Percentiles rank a stretch among this genome's conserved stretches.
Conservation (phyloP, 2,329 filamentous ascomycete species). For the Pseudofabraea citricarpa region DNA sequence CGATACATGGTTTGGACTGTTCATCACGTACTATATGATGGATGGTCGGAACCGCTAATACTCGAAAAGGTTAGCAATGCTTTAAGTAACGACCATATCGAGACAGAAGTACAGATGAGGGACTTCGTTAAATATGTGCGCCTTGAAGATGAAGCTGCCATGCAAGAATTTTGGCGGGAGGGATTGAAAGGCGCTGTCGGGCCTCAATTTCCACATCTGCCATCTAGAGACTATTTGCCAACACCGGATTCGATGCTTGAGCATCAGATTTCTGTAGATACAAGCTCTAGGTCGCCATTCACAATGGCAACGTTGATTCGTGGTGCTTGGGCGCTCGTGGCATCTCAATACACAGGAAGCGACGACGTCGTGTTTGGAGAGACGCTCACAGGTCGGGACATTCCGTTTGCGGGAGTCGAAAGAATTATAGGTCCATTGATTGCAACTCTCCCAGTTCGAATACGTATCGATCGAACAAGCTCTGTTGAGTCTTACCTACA, state of each 20-base stretch:
- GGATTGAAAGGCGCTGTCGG: conserved; percentile 39
- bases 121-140: conserved; percentile 44
- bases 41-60: conserved; percentile 39
- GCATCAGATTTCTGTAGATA: conserved; percentile 27
- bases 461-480: conserved; percentile 25
- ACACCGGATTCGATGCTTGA: conserved; percentile 39
- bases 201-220: conserved; percentile 44
- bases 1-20: conserved; percentile 46
- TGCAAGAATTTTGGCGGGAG: conserved; percentile 41
- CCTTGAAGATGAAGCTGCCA: conserved; percentile 33
- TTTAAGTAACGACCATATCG: conserved; percentile 14
- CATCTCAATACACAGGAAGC: conserved; percentile 32
- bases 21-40: conserved; percentile 53
- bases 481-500: conserved; percentile 38
- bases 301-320: conserved; percentile 20
- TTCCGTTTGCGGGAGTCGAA: conserved; percentile 34
- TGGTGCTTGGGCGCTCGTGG: conserved; percentile 35
- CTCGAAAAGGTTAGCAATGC: conserved; percentile 22
- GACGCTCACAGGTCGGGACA: conserved; percentile 37
- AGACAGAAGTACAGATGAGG: conserved; percentile 33
- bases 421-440: conserved; percentile 39
- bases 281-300: conserved; percentile 6
- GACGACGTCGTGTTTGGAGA: conserved; percentile 39
- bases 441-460: conserved; percentile 37
- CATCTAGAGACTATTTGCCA: conserved; percentile 40